Evolutionary conservation across 2,329 filamentous ascomycete species (phyloP).

Genomic region (Aspergillus thermomutatus): DNA sequence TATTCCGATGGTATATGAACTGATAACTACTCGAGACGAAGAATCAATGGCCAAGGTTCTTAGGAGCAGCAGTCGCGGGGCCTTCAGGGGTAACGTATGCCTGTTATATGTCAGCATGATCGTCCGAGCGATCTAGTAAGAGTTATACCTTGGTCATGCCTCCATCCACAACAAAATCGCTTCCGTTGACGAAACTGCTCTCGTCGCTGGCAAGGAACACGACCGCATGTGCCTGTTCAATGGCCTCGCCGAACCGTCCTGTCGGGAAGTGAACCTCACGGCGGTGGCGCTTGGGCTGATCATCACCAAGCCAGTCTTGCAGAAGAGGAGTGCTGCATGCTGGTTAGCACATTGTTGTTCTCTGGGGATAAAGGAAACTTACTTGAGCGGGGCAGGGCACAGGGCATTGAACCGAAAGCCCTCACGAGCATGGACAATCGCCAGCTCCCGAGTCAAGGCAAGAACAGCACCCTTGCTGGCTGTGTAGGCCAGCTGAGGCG

Average conservation of each 20-base stretch:
- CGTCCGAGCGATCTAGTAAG: neutral
- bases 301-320: slow-evolving; percentile 90
- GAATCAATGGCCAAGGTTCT: slow-evolving; percentile 41
- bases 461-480: slow-evolving; percentile 91
- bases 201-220: slow-evolving; percentile 85
- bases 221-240: slow-evolving; percentile 88
- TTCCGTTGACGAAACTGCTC: slow-evolving; percentile 83
- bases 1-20: neutral
- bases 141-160: slow-evolving; percentile 74
- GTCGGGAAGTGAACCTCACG: slow-evolving; percentile 87
- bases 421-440: slow-evolving; percentile 88
- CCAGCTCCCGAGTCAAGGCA: slow-evolving; percentile 83
- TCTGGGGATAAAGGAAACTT: slow-evolving; percentile 13
- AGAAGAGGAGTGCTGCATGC: slow-evolving; percentile 68
- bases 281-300: slow-evolving; percentile 73
- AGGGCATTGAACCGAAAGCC: slow-evolving; percentile 86
- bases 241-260: slow-evolving; percentile 86
- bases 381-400: slow-evolving; percentile 86
- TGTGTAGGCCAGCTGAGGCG: slow-evolving; percentile 88
- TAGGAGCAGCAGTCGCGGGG: slow-evolving; percentile 51
- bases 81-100: slow-evolving; percentile 71
- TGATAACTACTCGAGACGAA: neutral
- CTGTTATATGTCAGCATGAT: slow-evolving; percentile 24
- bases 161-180: slow-evolving; percentile 92
- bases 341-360: neutral